A percentile compares a stretch with the other conserved stretches of the same genome.
These are phyloP conservation scores for Plenodomus biglobosus DNA, from an alignment of 2,329 filamentous ascomycete genomes.

Conservation along the genomic window DNA sequence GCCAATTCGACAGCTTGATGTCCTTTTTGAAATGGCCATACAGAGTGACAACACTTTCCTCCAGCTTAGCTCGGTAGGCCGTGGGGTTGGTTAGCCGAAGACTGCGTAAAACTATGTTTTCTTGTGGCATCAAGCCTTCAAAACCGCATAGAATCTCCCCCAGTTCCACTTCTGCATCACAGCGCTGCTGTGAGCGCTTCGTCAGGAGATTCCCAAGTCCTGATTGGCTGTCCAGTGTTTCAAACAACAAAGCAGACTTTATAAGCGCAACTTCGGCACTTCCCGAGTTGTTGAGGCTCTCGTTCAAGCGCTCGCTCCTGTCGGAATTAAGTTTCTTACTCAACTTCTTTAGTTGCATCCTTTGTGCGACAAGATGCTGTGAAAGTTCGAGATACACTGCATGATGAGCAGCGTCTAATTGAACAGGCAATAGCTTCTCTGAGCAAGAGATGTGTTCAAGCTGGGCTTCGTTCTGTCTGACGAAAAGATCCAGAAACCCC, in stretches of 20 bases:
- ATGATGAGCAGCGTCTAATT: constrained; percentile 52
- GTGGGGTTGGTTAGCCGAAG: neutral
- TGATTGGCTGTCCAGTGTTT: constrained; percentile 14
- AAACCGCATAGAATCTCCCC: constrained; percentile 15
- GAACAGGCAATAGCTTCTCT: constrained; percentile 50
- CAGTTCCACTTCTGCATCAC: constrained; percentile 15
- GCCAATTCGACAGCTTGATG: constrained; percentile 14
- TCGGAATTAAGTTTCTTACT: constrained; percentile 43
- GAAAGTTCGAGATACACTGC: constrained; percentile 59
- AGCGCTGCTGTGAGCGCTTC: constrained; percentile 19
- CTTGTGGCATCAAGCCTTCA: constrained; percentile 13
- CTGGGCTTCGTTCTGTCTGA: constrained; percentile 45
- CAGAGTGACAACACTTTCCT: constrained; percentile 11
- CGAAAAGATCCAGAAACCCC: constrained; percentile 57
- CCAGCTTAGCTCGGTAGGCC: neutral
- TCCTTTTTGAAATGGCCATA: constrained; percentile 23
- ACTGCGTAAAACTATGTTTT: neutral
- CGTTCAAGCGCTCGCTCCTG: constrained; percentile 46
- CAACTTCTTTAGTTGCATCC: constrained; percentile 50
- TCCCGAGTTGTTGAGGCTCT: constrained; percentile 49
- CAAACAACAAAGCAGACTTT: constrained; percentile 42
- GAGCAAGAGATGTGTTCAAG: constrained; percentile 45
- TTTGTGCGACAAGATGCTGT: constrained; percentile 55
- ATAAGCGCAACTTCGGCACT: constrained; percentile 58
- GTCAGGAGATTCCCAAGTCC: constrained; percentile 16